Conservation (phyloP, 495 filamentous ascomycete genomes). For the Penicillium salamii region DNA sequence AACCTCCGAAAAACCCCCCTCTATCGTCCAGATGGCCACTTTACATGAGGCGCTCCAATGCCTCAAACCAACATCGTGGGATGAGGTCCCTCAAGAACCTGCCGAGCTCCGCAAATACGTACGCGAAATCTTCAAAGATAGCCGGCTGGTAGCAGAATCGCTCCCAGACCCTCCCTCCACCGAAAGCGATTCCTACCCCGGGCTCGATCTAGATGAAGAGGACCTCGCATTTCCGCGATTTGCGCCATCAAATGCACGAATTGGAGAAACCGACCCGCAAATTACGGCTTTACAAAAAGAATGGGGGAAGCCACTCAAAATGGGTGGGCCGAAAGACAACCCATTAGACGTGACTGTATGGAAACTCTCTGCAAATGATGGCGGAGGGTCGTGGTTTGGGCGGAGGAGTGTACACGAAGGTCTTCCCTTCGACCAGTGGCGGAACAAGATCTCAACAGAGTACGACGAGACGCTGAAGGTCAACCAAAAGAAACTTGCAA, state of each 20-base stretch:
- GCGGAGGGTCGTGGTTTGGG: slow-evolving; percentile 87
- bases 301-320: slow-evolving; percentile 83
- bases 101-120: slow-evolving; percentile 51
- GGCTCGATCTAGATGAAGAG: slow-evolving; percentile 10
- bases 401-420: slow-evolving; percentile 78
- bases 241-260: slow-evolving; percentile 49
- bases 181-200: slow-evolving; percentile 3
- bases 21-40: slow-evolving; percentile 46
- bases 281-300: slow-evolving; percentile 61
- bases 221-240: slow-evolving; percentile 41
- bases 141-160: slow-evolving; percentile 71
- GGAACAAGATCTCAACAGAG: slow-evolving; percentile 43
- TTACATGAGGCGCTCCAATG: slow-evolving; percentile 72
- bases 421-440: slow-evolving; percentile 67
- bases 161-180: slow-evolving; percentile 59
- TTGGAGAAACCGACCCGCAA: slow-evolving; percentile 45
- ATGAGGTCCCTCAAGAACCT: slow-evolving; percentile 53
- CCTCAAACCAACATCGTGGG: slow-evolving; percentile 70
- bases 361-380: slow-evolving; percentile 74
- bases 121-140: slow-evolving; percentile 58
- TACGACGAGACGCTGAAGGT: slow-evolving; percentile 54
- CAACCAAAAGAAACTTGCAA: slow-evolving; percentile 54
- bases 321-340: slow-evolving; percentile 63
- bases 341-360: slow-evolving; percentile 74
- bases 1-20: not conserved